These are phyloP conservation scores for Selenicereus undatus DNA, from an alignment of 148 eudicot genomes.

Conservation along the genomic window DNA sequence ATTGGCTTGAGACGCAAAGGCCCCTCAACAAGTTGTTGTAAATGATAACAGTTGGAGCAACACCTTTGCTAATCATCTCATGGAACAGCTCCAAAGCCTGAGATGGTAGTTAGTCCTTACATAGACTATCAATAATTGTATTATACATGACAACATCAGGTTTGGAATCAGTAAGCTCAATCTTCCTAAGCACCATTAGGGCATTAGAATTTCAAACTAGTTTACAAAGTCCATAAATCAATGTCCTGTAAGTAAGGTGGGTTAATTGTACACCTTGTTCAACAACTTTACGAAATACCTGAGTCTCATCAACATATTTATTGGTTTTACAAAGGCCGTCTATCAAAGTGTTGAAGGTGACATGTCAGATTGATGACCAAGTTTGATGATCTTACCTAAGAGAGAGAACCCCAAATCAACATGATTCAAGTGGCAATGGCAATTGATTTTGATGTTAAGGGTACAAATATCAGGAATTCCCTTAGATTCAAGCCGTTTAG, in stretches of 20 bases:
- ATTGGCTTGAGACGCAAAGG: slow-evolving; percentile 16
- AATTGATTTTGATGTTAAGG: slow-evolving; percentile 16
- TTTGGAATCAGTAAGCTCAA: slow-evolving; percentile 11
- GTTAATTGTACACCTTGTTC: neutral
- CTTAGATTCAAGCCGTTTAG: neutral
- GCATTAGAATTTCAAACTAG: neutral
- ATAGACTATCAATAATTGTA: slow-evolving; percentile 34
- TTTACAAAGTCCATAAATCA: slow-evolving; percentile 17
- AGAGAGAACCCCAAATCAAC: slow-evolving; percentile 21
- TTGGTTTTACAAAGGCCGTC: slow-evolving; percentile 9
- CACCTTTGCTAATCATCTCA: slow-evolving; percentile 28
- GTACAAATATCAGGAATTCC: neutral
- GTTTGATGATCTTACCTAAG: slow-evolving; percentile 17
- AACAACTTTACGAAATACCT: neutral
- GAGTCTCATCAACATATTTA: slow-evolving; percentile 5
- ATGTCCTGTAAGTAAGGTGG: neutral
- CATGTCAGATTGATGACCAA: slow-evolving; percentile 17
- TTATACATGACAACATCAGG: slow-evolving; percentile 30
- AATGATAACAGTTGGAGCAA: slow-evolving; percentile 29
- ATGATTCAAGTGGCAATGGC: slow-evolving; percentile 18
- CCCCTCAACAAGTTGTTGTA: slow-evolving; percentile 33
- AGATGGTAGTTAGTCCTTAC: slow-evolving; percentile 27
- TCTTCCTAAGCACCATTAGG: slow-evolving; percentile 14
- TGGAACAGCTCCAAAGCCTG: slow-evolving; percentile 29
- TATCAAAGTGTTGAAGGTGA: slow-evolving; percentile 20